These are phyloP conservation scores for Neurospora sp. DNA, from an alignment of 495 filamentous ascomycete genomes.

Conservation along the genomic window DNA sequence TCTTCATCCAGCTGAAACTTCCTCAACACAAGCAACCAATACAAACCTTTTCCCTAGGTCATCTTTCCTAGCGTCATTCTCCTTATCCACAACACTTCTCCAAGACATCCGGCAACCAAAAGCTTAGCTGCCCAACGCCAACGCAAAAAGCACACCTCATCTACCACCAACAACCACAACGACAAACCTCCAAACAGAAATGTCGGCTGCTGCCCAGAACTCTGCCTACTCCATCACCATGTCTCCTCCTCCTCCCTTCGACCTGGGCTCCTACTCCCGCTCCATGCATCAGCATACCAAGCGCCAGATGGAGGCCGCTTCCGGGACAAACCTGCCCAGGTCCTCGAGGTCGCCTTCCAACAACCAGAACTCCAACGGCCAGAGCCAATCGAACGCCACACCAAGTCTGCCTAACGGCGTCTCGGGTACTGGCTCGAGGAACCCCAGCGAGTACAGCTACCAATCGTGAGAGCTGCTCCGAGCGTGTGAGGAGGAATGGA, in stretches of 20 bases:
- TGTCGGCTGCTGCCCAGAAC: conserved; percentile 23
- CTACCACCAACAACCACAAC: conserved; percentile 3
- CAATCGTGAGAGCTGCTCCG: conserved; percentile 4
- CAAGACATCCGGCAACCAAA: not conserved
- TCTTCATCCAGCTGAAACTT: not conserved
- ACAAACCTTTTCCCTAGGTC: not conserved
- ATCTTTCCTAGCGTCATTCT: not conserved
- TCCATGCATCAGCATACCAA: conserved; percentile 44
- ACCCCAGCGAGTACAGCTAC: conserved; percentile 11
- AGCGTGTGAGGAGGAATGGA: not conserved
- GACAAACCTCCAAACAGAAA: conserved; percentile 4
- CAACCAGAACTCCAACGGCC: conserved; percentile 8
- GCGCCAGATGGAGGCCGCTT: conserved; percentile 39
- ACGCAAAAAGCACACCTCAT: not conserved
- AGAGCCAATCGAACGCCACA: conserved; percentile 11
- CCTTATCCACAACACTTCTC: not conserved
- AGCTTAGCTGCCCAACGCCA: not conserved
- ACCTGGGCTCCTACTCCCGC: conserved; percentile 34
- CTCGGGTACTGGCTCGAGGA: conserved; percentile 4
- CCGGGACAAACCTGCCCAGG: conserved; percentile 11
- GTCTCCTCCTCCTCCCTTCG: conserved; percentile 32
- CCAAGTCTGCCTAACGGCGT: conserved; percentile 26
- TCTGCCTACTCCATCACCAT: conserved; percentile 20
- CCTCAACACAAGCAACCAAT: not conserved
- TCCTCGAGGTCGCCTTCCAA: not conserved